phyloP scores from a whole-genome alignment of 1,284 basidiomycete genomes.

The Ceratobasidium sp. region DNA sequence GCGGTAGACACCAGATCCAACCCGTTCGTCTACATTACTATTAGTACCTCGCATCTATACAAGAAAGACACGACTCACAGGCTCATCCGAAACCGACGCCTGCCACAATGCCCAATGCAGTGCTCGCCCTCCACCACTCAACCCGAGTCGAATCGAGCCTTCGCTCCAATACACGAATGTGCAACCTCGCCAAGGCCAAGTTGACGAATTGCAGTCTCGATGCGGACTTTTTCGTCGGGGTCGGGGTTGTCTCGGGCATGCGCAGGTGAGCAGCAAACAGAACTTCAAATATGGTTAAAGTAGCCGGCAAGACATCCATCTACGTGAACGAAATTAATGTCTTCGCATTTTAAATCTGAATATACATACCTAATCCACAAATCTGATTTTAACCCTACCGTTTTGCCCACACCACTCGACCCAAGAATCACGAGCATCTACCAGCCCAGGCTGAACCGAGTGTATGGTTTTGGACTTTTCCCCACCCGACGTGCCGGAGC shows the following conservation, averaged over 20 bases:
- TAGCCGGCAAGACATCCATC: constrained; percentile 82
- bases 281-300: constrained; percentile 86
- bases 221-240: constrained; percentile 76
- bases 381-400: constrained; percentile 69
- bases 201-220: constrained; percentile 72
- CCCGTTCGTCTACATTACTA: constrained; percentile 58
- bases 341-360: background rate
- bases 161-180: constrained; percentile 80
- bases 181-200: constrained; percentile 80
- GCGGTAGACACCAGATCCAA: constrained; percentile 90
- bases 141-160: constrained; percentile 58
- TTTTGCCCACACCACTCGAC: constrained; percentile 86
- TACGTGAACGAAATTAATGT: constrained; percentile 27
- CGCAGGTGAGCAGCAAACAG: constrained; percentile 86
- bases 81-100: constrained; percentile 64
- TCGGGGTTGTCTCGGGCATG: constrained; percentile 81
- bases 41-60: background rate
- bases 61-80: constrained; percentile 58
- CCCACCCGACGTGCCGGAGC: background rate
- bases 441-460: constrained; percentile 81
- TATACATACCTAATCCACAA: constrained; percentile 75
- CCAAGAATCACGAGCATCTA: constrained; percentile 89
- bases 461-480: constrained; percentile 62
- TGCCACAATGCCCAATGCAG: constrained; percentile 65
- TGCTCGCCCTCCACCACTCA: constrained; percentile 73